These are phyloP conservation scores for Cnidoscolus chayamansa DNA, from an alignment of 441 rosid species.

Conservation along the genomic window DNA sequence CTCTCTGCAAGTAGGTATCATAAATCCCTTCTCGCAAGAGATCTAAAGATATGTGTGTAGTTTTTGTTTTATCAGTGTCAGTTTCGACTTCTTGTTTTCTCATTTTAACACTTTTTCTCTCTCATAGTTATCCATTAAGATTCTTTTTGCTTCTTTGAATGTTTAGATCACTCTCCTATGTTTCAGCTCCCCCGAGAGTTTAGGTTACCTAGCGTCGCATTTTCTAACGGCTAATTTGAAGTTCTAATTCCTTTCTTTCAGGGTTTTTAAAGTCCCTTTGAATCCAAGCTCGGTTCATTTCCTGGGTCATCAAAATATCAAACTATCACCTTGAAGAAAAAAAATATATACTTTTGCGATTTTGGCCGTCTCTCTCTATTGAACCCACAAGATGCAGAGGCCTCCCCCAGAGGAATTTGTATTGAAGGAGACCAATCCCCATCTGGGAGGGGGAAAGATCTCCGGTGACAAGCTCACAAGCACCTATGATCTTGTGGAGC, in stretches of 20 bases:
- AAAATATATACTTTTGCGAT: slow-evolving; percentile 4
- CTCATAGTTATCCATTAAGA: too few relatives aligned
- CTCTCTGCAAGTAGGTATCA: too few relatives aligned
- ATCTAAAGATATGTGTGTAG: too few relatives aligned
- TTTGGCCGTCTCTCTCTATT: slow-evolving; percentile 18
- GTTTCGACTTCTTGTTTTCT: too few relatives aligned
- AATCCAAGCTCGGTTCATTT: background rate
- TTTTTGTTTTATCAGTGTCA: too few relatives aligned
- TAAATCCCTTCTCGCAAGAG: too few relatives aligned
- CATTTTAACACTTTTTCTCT: too few relatives aligned
- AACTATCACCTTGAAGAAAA: slow-evolving; percentile 15
- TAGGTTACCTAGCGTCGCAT: too few relatives aligned
- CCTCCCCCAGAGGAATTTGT: slow-evolving; percentile 78
- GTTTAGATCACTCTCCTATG: too few relatives aligned
- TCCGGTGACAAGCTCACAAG: slow-evolving; percentile 84
- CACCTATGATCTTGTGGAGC: slow-evolving; percentile 97
- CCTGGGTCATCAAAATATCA: background rate
- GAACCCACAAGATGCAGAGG: slow-evolving; percentile 60
- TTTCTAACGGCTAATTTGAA: too few relatives aligned
- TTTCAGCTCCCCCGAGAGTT: too few relatives aligned
- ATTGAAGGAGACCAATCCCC: slow-evolving; percentile 89
- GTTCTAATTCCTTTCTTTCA: slow-evolving; percentile 10
- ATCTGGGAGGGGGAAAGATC: slow-evolving; percentile 80
- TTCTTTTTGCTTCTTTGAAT: too few relatives aligned
- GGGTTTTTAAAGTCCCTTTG: slow-evolving; percentile 27